Conservation (phyloP, 345 rosid species). For the Citrus inodora region DNA sequence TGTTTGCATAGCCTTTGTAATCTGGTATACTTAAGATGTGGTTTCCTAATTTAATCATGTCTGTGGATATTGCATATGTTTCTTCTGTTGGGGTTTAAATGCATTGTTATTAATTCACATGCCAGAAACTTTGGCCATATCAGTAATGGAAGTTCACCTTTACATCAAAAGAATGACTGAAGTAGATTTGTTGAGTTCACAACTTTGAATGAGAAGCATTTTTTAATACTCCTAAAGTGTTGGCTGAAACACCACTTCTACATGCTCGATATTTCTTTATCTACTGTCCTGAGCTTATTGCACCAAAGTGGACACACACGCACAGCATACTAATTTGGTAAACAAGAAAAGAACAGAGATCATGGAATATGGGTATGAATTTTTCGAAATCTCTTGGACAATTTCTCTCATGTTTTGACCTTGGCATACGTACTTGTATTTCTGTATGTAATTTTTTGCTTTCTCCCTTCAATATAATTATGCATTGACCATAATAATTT, state of each 20-base stretch:
- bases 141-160: background rate
- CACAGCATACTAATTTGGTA: background rate
- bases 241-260: background rate
- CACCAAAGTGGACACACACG: background rate
- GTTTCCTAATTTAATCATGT: conserved; percentile 1
- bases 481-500: background rate
- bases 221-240: background rate
- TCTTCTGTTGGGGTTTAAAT: background rate
- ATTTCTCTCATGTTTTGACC: background rate
- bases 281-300: background rate
- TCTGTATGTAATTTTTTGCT: background rate
- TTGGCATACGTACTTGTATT: background rate
- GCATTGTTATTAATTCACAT: background rate
- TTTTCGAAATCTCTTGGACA: background rate
- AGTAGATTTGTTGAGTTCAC: background rate
- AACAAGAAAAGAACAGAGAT: background rate
- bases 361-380: background rate
- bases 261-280: background rate
- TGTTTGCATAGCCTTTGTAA: conserved; percentile 5
- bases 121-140: background rate
- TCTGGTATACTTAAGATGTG: background rate
- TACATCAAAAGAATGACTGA: background rate
- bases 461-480: background rate
- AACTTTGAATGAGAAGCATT: background rate
- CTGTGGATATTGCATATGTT: background rate